phyloP scores from a whole-genome alignment of 352 stramenopile species.

The Phytopythium ostracodes region DNA sequence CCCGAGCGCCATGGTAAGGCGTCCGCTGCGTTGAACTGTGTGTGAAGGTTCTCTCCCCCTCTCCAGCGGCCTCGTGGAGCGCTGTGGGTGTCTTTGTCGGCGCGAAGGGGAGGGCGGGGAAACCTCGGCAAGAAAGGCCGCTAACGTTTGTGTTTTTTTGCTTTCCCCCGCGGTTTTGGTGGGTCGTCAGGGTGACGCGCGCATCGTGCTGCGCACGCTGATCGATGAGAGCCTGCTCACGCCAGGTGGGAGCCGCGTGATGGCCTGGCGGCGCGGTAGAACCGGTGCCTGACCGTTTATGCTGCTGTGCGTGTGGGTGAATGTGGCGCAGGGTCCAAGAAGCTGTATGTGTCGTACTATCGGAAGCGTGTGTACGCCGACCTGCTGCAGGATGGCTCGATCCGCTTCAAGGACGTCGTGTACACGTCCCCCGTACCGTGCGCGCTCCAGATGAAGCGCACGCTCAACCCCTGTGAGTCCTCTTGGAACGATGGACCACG shows the following conservation, averaged over 20 bases:
- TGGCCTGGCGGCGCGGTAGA: neutral
- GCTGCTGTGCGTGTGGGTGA: neutral
- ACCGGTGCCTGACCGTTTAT: neutral
- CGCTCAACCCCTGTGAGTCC: conserved; percentile 63
- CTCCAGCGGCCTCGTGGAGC: neutral
- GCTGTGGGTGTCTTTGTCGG: neutral
- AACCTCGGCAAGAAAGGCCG: neutral
- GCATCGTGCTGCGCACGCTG: conserved; percentile 54
- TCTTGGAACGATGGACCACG: neutral
- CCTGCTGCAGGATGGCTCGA: conserved; percentile 65
- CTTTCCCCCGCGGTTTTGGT: neutral
- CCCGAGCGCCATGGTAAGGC: neutral
- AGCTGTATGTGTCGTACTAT: conserved; percentile 82
- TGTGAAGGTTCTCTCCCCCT: neutral
- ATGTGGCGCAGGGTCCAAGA: conserved; percentile 39
- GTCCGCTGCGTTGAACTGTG: neutral
- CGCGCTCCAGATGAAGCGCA: conserved; percentile 78
- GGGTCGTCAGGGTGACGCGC: conserved; percentile 46
- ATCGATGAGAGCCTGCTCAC: conserved; percentile 69
- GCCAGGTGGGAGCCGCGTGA: conserved; percentile 22
- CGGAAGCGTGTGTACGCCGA: conserved; percentile 76
- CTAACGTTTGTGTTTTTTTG: neutral
- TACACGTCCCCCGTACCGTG: conserved; percentile 72
- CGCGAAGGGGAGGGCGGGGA: neutral
- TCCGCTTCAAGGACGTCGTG: conserved; percentile 73